Evolutionary conservation across 164 flowering plant genomes (phyloP), one percentile per base, ranked within the genome.

Genomic region (Vitis labrusca): DNA sequence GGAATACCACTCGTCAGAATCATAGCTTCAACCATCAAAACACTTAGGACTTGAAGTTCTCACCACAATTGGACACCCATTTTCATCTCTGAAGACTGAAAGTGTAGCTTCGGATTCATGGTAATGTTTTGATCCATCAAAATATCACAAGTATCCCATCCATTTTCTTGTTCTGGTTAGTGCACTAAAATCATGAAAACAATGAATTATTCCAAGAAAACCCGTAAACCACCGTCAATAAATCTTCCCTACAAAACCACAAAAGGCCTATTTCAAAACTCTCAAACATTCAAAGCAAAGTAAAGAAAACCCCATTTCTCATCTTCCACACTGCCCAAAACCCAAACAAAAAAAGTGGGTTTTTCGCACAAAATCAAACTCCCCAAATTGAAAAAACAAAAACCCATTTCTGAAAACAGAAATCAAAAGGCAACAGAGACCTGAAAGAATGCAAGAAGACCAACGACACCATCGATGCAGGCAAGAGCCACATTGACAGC

Each of bases 381-480:
- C 44, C 48, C 66, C 37, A 37, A 44, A 48, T 19, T 13, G 50
- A 64, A 59, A 70, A 52, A 9, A 49, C 29, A 32, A 10, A n/a
- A 32, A 53, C 13, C 44, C 10, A n/a, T 59, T 6, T 13, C 44
- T 6, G 44, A 17, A 12, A n/a, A 19, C 29, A 23, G 54, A 65
- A 61, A 57, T 32, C 48, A n/a, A 17, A n/a, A 53, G 29, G 44
- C 9, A 63, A 10, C 17, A 67, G 47, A 30, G 8, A 84, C 89
- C 89, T 86, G 89, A 59, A 47, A 74, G 70, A 87, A 77, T 32
- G 91, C 88, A 66, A 83, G 59, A 51, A 69, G 63, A 48, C 82
- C 85, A 50, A 87, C 71, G 29, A 64, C 32, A 19, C 65, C 83
- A 65, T 87, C 88, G 32, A 85, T 65, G 55, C 67, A 76, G 58